phyloP scores from a whole-genome alignment of 2,329 filamentous ascomycete species.

The Pyricularia pennisetigena region DNA sequence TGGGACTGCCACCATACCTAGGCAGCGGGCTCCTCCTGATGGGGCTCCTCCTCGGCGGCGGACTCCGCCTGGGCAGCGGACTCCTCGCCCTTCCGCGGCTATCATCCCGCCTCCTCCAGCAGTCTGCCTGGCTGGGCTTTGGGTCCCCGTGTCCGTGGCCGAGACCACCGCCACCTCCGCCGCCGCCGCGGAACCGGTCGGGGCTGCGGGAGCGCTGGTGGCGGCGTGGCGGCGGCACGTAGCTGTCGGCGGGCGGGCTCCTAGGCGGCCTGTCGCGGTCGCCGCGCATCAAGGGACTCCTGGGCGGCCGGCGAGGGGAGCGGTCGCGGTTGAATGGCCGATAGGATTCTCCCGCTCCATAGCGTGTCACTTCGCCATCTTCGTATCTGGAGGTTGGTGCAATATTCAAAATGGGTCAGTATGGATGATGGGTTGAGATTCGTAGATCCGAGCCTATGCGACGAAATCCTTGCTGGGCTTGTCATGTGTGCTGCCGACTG shows the following conservation, averaged over 20 bases:
- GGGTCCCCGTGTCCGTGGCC: not conserved
- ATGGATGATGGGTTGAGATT: not conserved
- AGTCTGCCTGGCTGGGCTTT: conserved; percentile 16
- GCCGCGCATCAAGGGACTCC: conserved; percentile 17
- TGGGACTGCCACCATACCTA: conserved; percentile 29
- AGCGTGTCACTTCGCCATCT: conserved; percentile 51
- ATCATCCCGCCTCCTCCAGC: conserved; percentile 25
- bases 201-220: conserved; percentile 28
- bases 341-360: conserved; percentile 53
- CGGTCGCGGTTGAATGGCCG: conserved; percentile 40
- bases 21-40: conserved; percentile 21
- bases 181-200: conserved; percentile 27
- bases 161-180: conserved; percentile 12
- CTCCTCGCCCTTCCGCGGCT: conserved; percentile 27
- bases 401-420: not conserved
- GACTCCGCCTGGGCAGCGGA: conserved; percentile 17
- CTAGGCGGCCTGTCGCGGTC: conserved; percentile 20
- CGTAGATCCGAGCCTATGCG: not conserved
- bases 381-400: conserved; percentile 37
- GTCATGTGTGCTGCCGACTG: not conserved
- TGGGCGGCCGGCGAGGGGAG: conserved; percentile 27
- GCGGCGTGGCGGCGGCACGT: conserved; percentile 25
- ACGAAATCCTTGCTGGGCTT: not conserved
- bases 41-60: conserved; percentile 20
- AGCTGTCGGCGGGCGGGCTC: conserved; percentile 26